These are phyloP conservation scores for Caryopteris hybrid DNA, from an alignment of 305 asterid species.

Conservation along the genomic window DNA sequence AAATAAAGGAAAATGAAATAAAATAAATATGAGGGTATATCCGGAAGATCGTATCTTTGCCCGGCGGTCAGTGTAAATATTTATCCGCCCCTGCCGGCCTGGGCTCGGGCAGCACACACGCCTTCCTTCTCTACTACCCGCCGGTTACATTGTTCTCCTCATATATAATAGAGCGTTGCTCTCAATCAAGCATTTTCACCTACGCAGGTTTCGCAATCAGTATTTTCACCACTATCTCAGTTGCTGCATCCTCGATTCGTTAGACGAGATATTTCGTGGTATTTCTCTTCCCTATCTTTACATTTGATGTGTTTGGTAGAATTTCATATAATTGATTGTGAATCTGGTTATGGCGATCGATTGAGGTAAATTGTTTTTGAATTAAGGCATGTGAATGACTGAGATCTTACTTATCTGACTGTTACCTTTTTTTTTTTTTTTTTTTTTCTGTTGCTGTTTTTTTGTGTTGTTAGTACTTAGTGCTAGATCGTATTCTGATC, in stretches of 20 bases:
- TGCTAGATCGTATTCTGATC: slow-evolving; percentile 15
- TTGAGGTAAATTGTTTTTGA: slow-evolving; percentile 2
- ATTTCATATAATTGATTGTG: not conserved
- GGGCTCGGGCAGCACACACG: slow-evolving; percentile 34
- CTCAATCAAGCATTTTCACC: not conserved
- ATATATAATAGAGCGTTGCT: not conserved
- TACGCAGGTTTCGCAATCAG: not conserved
- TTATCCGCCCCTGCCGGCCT: slow-evolving; percentile 48
- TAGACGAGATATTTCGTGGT: slow-evolving; percentile 19
- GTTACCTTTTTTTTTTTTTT: not conserved
- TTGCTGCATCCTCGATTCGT: slow-evolving; percentile 22
- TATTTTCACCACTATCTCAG: not conserved
- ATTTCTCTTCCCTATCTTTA: slow-evolving; percentile 5
- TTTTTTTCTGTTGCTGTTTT: not conserved
- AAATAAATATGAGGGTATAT: slow-evolving; percentile 24
- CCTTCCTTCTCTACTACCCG: slow-evolving; percentile 30
- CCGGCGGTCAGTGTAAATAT: slow-evolving; percentile 30
- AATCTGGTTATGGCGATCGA: slow-evolving; percentile 1
- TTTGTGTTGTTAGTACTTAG: not conserved
- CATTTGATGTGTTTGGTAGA: not conserved
- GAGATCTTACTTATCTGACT: slow-evolving; percentile 22
- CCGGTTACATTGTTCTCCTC: slow-evolving; percentile 37
- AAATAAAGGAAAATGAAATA: no score
- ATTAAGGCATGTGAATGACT: slow-evolving; percentile 6
- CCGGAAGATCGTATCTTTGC: slow-evolving; percentile 1